Evolutionary conservation across 192 early-diverging fungal species (phyloP).

Genomic region (Phlyctochytrium bullatum): DNA sequence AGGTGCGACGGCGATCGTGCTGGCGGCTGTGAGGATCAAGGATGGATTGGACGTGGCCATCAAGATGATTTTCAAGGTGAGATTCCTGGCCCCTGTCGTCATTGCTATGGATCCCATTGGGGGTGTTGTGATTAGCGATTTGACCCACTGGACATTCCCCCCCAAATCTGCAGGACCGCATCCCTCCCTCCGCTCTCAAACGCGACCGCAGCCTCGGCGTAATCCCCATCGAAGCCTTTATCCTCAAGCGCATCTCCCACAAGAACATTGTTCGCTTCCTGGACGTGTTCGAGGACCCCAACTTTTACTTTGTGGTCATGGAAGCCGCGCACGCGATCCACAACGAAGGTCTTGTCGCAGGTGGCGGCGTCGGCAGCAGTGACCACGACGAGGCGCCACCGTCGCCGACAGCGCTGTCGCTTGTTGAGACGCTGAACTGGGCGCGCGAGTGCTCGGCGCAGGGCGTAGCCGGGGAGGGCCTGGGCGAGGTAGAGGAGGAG

Average conservation of each 20-base stretch:
- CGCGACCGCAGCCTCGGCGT: constrained; percentile 59
- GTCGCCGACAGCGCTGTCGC: background rate
- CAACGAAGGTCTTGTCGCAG: background rate
- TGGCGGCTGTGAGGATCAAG: constrained; percentile 47
- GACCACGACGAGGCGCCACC: no score
- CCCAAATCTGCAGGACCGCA: constrained; percentile 67
- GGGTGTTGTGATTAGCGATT: background rate
- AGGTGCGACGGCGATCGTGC: constrained; percentile 42
- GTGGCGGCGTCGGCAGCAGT: no score
- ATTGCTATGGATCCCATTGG: constrained; percentile 18
- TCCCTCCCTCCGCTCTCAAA: constrained; percentile 67
- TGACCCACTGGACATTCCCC: background rate
- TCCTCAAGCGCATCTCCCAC: constrained; percentile 53
- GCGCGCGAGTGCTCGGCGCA: background rate
- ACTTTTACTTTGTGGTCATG: constrained; percentile 48
- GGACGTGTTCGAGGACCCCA: constrained; percentile 73
- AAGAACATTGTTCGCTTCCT: constrained; percentile 48
- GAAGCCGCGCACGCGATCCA: constrained; percentile 15
- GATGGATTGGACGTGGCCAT: constrained; percentile 54
- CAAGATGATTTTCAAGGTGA: constrained; percentile 50
- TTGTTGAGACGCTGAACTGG: background rate
- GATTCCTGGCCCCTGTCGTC: constrained; percentile 31
- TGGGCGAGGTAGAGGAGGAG: background rate
- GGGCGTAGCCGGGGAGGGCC: background rate
- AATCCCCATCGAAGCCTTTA: constrained; percentile 75